These are phyloP conservation scores for Ascochyta pisi DNA, from an alignment of 2,329 filamentous ascomycete species.

Conservation along the genomic window DNA sequence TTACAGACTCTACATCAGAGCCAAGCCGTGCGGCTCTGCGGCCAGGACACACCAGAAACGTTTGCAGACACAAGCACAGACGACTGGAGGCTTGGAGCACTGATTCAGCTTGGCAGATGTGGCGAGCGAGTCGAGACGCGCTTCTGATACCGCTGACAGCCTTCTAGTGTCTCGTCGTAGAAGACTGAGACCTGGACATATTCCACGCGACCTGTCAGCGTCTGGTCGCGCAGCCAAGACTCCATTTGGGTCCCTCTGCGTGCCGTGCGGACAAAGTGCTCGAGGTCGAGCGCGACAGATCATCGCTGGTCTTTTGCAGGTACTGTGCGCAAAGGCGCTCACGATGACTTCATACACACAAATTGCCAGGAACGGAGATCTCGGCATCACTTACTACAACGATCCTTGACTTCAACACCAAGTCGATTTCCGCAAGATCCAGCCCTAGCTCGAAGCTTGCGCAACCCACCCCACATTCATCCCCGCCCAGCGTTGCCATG, in stretches of 20 bases:
- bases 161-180: background rate
- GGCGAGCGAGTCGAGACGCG: constrained; percentile 5
- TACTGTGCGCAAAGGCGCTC: background rate
- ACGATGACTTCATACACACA: constrained; percentile 4
- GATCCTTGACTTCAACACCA: constrained; percentile 2
- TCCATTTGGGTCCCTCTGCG: background rate
- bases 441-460: constrained; percentile 9
- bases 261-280: background rate
- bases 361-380: background rate
- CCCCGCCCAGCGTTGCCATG: constrained; percentile 15
- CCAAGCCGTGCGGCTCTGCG: constrained; percentile 11
- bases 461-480: constrained; percentile 11
- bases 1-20: too few relatives aligned
- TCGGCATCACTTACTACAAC: constrained; percentile 8
- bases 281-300: background rate
- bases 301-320: background rate
- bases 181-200: background rate
- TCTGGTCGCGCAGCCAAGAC: constrained; percentile 1
- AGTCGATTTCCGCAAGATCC: background rate
- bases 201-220: background rate
- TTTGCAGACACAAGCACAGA: background rate
- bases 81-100: background rate
- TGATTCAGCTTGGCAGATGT: constrained; percentile 3
- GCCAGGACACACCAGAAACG: constrained; percentile 14
- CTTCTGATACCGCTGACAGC: constrained; percentile 9